These are phyloP conservation scores for Agaricus subrufescens DNA, from an alignment of 768 basidiomycete genomes.

Conservation along the genomic window DNA sequence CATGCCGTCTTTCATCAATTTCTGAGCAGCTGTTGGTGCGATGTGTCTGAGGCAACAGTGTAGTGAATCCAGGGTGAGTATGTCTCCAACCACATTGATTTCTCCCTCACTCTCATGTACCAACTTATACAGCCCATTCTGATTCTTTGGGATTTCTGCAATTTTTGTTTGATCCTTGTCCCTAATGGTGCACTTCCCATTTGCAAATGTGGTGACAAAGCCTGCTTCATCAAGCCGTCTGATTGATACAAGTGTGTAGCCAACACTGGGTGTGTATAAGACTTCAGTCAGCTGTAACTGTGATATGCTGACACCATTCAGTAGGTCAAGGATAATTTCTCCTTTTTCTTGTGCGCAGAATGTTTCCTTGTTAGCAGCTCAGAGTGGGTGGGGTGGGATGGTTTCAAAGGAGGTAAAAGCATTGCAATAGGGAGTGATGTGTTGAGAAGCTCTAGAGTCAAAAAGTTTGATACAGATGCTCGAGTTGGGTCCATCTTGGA, in stretches of 20 bases:
- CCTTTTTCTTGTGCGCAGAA: conserved; percentile 27
- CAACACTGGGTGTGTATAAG: conserved; percentile 32
- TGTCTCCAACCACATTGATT: conserved; percentile 6
- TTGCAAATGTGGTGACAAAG: not conserved
- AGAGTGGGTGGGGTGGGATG: conserved; percentile 19
- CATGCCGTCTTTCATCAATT: conserved; percentile 21
- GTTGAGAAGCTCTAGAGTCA: conserved; percentile 23
- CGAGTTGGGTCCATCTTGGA: not conserved
- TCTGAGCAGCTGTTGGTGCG: not conserved
- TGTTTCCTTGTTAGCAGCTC: conserved; percentile 24
- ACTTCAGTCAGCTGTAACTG: conserved; percentile 25
- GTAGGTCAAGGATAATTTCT: conserved; percentile 21
- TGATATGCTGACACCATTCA: conserved; percentile 18
- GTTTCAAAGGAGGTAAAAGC: conserved; percentile 17
- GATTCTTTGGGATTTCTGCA: conserved; percentile 15
- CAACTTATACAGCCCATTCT: not conserved
- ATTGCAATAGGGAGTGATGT: conserved; percentile 24
- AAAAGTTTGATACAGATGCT: conserved; percentile 13
- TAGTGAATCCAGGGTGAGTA: not conserved
- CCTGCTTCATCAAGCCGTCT: not conserved
- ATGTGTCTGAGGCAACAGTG: not conserved
- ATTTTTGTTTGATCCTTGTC: conserved; percentile 14
- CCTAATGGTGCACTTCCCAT: conserved; percentile 17
- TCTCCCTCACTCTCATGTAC: not conserved
- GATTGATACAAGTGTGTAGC: conserved; percentile 25